Conservation (phyloP, 768 basidiomycete species). For the Termitomyces eurrhizus region DNA sequence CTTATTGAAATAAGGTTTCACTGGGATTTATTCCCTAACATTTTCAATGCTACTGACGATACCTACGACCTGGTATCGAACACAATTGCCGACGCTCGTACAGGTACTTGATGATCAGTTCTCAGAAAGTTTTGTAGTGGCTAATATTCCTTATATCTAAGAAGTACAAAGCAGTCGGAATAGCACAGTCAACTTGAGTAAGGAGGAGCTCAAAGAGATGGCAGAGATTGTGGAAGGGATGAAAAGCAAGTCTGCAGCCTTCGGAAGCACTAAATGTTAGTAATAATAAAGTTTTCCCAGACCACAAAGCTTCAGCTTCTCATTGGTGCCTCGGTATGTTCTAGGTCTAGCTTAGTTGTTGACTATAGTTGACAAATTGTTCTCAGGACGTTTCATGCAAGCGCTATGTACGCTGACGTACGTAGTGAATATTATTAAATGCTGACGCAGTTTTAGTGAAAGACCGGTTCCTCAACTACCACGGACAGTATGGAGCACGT, state of each 20-base stretch:
- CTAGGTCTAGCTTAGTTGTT: background rate
- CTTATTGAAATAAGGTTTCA: conserved; percentile 3
- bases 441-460: conserved; percentile 2
- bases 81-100: conserved; percentile 11
- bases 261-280: background rate
- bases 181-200: conserved; percentile 8
- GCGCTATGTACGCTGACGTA: background rate
- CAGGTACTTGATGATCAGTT: conserved; percentile 1
- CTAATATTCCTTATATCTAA: background rate
- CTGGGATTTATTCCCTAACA: conserved; percentile 11
- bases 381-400: conserved; percentile 7
- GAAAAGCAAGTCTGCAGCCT: background rate
- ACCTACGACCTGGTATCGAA: conserved; percentile 8
- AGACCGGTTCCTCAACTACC: conserved; percentile 34
- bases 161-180: conserved; percentile 1
- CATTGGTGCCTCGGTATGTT: conserved; percentile 13
- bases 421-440: no score
- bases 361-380: no score
- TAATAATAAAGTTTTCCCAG: background rate
- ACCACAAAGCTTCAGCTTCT: background rate
- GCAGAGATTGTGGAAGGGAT: conserved; percentile 11
- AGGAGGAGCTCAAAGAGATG: conserved; percentile 11
- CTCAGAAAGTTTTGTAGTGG: background rate
- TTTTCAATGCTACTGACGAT: background rate
- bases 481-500: conserved; percentile 41